Percentiles rank a stretch among this genome's conserved stretches.
Evolutionary conservation across 306 rosid genomes (phyloP).

Genomic region (Abrus precatorius): DNA sequence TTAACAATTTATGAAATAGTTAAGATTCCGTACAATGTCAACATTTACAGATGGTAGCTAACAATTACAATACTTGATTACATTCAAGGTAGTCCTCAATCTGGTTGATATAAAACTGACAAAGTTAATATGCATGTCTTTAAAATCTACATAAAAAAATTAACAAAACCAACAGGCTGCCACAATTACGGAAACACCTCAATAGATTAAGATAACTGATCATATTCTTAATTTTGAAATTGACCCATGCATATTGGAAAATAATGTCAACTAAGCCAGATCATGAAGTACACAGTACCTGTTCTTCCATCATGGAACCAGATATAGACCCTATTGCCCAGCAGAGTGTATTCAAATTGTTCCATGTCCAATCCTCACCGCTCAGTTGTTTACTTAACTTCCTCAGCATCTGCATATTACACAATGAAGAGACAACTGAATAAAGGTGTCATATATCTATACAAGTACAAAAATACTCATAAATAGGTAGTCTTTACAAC

Average conservation of each 20-base stretch:
- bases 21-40: neutral
- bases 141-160: neutral
- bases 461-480: neutral
- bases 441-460: constrained; percentile 7
- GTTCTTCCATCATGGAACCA: constrained; percentile 99
- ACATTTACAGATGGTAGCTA: neutral
- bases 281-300: constrained; percentile 60
- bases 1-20: neutral
- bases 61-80: neutral
- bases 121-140: neutral
- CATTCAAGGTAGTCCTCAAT: constrained; percentile 1
- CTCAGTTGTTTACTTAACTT: constrained; percentile 91
- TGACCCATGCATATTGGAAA: constrained; percentile 2
- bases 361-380: constrained; percentile 99
- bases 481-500: neutral
- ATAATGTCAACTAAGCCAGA: constrained; percentile 1
- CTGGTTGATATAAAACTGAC: neutral
- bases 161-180: neutral
- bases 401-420: constrained; percentile 81
- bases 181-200: constrained; percentile 14
- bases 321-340: constrained; percentile 99
- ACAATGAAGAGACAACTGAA: constrained; percentile 3
- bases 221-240: neutral
- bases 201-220: constrained; percentile 8
- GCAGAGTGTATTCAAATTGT: constrained; percentile 94